Conservation (phyloP, 2,329 filamentous ascomycete species). For the Aureobasidium sp. region DNA sequence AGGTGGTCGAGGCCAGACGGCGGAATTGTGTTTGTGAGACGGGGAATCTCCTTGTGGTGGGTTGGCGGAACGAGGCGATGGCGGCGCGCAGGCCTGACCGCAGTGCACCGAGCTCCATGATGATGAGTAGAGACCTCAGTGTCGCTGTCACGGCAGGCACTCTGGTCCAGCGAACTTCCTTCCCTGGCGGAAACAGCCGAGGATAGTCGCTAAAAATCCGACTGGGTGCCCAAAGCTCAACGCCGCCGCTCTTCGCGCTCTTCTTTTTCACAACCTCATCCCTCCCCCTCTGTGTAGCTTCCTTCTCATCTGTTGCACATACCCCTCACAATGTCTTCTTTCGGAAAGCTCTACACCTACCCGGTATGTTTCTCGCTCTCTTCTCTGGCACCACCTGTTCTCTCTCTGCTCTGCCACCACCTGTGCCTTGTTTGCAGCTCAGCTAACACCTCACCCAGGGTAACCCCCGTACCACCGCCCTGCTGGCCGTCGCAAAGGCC, state of each 20-base stretch:
- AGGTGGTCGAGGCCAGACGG: slow-evolving; percentile 22
- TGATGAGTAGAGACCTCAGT: not conserved
- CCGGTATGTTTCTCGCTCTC: slow-evolving; percentile 47
- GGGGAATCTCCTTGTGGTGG: slow-evolving; percentile 16
- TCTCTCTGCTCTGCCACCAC: slow-evolving; percentile 10
- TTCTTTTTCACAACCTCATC: slow-evolving; percentile 29
- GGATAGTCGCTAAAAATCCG: slow-evolving; percentile 6
- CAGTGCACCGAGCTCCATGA: slow-evolving; percentile 24
- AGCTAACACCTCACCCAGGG: slow-evolving; percentile 42
- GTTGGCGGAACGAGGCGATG: slow-evolving; percentile 20
- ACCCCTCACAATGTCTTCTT: slow-evolving; percentile 49
- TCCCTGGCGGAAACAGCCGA: not conserved
- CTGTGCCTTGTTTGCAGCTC: not conserved
- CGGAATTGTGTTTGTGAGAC: slow-evolving; percentile 18
- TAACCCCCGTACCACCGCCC: slow-evolving; percentile 81
- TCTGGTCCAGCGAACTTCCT: not conserved
- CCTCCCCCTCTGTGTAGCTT: slow-evolving; percentile 8
- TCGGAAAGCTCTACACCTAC: slow-evolving; percentile 94
- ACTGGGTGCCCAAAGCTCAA: slow-evolving; percentile 12
- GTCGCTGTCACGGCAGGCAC: slow-evolving; percentile 9
- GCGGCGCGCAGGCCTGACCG: slow-evolving; percentile 24
- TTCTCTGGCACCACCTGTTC: slow-evolving; percentile 9
- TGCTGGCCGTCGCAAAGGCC: slow-evolving; percentile 92
- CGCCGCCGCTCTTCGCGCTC: slow-evolving; percentile 16
- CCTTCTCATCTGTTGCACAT: slow-evolving; percentile 5